A percentile compares a stretch with the other conserved stretches of the same genome.
Conservation (phyloP, 768 basidiomycete genomes). For the Suillus variegatus region DNA sequence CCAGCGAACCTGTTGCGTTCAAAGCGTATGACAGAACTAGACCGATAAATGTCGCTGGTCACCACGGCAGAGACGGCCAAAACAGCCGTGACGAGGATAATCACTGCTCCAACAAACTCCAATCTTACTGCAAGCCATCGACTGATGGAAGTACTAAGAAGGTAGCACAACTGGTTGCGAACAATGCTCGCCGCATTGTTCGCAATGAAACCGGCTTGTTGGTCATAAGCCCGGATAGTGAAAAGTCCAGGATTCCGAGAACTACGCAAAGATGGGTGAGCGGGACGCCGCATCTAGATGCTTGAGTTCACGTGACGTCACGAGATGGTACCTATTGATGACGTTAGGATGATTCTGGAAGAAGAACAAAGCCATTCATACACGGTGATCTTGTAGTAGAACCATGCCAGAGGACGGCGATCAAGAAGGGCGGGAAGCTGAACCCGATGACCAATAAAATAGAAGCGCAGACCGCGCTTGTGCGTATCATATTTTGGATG, state of each 20-base stretch:
- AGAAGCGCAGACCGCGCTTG: conserved; percentile 56
- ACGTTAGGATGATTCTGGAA: neutral
- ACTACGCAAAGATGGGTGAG: conserved; percentile 90
- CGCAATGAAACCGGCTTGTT: conserved; percentile 64
- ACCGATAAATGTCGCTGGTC: conserved; percentile 81
- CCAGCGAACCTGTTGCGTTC: conserved; percentile 80
- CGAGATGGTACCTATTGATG: conserved; percentile 72
- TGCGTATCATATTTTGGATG: conserved; percentile 71
- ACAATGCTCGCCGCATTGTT: conserved; percentile 78
- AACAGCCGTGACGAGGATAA: conserved; percentile 72
- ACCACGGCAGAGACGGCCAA: conserved; percentile 71
- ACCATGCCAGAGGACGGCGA: conserved; percentile 79
- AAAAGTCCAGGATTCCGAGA: conserved; percentile 80
- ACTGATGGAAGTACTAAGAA: conserved; percentile 73
- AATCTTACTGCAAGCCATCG: conserved; percentile 85
- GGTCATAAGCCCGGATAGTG: conserved; percentile 81
- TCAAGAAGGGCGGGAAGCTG: conserved; percentile 81
- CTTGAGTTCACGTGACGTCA: conserved; percentile 85
- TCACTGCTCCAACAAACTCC: conserved; percentile 80
- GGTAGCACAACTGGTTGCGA: conserved; percentile 79
- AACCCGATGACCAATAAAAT: conserved; percentile 73
- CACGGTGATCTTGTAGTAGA: conserved; percentile 82
- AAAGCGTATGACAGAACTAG: conserved; percentile 84
- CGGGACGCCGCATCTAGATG: conserved; percentile 86
- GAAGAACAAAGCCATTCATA: conserved; percentile 34